Evolutionary conservation across 2,329 filamentous ascomycete species (phyloP).

Genomic region (Phoma sp.): DNA sequence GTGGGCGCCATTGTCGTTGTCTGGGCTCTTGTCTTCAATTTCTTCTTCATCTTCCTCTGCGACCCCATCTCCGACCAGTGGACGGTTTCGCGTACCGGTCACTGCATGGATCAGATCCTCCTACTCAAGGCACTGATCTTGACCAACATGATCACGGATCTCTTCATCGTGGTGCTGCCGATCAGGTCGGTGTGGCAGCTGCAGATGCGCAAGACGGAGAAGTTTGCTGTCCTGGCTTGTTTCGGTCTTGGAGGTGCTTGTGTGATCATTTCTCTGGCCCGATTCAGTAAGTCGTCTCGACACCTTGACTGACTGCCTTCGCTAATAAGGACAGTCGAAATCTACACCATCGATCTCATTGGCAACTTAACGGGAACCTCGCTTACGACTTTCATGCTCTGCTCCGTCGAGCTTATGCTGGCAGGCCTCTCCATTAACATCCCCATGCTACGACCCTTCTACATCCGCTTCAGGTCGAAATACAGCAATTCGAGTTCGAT

Average conservation of each 20-base stretch:
- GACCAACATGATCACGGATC: conserved; percentile 24
- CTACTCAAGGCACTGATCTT: conserved; percentile 25
- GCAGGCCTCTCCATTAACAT: conserved; percentile 33
- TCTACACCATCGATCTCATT: conserved; percentile 22
- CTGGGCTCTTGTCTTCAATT: conserved; percentile 32
- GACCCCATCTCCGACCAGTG: conserved; percentile 33
- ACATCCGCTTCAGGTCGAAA: conserved; percentile 25
- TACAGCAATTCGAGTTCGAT: conserved; percentile 20
- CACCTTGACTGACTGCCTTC: not conserved
- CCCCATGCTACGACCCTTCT: conserved; percentile 31
- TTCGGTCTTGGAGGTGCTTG: conserved; percentile 28
- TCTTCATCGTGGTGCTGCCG: conserved; percentile 25
- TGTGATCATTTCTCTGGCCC: conserved; percentile 26
- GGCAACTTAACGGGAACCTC: conserved; percentile 31
- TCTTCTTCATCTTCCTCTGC: conserved; percentile 31
- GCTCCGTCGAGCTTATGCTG: conserved; percentile 30
- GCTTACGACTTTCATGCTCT: conserved; percentile 31
- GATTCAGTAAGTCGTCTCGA: conserved; percentile 16
- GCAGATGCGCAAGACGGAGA: conserved; percentile 33
- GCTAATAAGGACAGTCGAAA: conserved; percentile 9
- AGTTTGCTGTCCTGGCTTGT: conserved; percentile 28
- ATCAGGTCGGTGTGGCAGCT: conserved; percentile 26
- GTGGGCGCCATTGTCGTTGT: conserved; percentile 21
- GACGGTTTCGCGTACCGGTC: conserved; percentile 26
- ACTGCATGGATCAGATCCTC: conserved; percentile 32